Evolutionary conservation across 495 filamentous ascomycete genomes (phyloP).

Genomic region (Talaromyces borbonicus): DNA sequence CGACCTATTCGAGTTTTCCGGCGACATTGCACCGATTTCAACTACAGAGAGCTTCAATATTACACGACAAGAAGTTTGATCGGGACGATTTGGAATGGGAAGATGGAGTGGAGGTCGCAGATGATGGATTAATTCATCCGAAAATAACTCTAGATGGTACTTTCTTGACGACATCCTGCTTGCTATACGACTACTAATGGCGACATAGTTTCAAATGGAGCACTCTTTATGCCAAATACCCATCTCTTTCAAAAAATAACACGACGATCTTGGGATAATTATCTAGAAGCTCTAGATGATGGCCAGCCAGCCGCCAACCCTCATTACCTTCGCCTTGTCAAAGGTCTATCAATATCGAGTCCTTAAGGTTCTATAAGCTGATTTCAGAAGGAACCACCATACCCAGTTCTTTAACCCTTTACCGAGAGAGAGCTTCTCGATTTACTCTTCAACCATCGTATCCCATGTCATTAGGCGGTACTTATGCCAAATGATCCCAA

Average conservation of each 20-base stretch:
- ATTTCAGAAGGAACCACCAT: not conserved
- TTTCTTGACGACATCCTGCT: constrained; percentile 4
- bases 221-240: constrained; percentile 8
- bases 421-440: not conserved
- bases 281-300: not conserved
- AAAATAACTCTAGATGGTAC: constrained; percentile 8
- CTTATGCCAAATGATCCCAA: not conserved
- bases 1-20: constrained; percentile 7
- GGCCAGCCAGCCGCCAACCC: not conserved
- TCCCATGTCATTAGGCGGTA: not conserved
- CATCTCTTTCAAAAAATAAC: constrained; percentile 9
- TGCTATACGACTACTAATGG: not conserved
- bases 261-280: constrained; percentile 26
- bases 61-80: constrained; percentile 9
- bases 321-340: not conserved
- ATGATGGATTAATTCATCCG: constrained; percentile 8
- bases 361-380: not conserved
- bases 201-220: constrained; percentile 7
- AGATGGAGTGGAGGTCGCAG: constrained; percentile 9
- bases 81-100: constrained; percentile 9
- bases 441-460: constrained; percentile 2
- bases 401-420: not conserved
- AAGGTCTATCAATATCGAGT: not conserved
- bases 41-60: constrained; percentile 5
- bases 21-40: constrained; percentile 10